A percentile compares a stretch with the other conserved stretches of the same genome.
Evolutionary conservation across 441 rosid genomes (phyloP).

Genomic region (Macaranga tanarius): DNA sequence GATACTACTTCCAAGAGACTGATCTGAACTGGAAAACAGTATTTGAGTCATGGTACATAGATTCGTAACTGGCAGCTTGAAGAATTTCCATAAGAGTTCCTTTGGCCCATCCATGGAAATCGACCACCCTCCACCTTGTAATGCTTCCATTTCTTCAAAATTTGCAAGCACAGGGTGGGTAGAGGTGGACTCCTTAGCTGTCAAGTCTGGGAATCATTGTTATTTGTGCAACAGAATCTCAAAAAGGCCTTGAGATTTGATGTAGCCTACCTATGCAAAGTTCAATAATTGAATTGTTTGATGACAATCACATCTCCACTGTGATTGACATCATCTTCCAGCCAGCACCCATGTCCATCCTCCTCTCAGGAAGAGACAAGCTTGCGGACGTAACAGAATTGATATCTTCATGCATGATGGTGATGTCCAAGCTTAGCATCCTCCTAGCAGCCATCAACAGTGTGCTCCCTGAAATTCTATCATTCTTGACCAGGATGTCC

Average conservation of each 20-base stretch:
- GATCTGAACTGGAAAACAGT: conserved; percentile 9
- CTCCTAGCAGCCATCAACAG: neutral
- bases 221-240: neutral
- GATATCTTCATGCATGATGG: conserved; percentile 1
- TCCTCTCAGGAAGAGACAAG: neutral
- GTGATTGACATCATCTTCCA: conserved; percentile 4
- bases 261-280: conserved; percentile 9
- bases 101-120: conserved; percentile 19
- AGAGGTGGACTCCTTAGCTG: neutral
- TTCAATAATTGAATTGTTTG: conserved; percentile 2
- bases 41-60: neutral
- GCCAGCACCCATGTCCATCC: neutral
- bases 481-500: conserved; percentile 25
- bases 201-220: neutral
- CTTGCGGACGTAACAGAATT: neutral
- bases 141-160: neutral
- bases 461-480: neutral
- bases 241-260: neutral
- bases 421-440: neutral
- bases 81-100: conserved; percentile 12
- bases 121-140: conserved; percentile 8
- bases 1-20: neutral
- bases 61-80: conserved; percentile 8
- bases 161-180: conserved; percentile 14
- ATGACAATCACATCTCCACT: neutral